These are phyloP conservation scores for Cryphonectria parasitica DNA, from an alignment of 2,329 filamentous ascomycete species.

Conservation along the genomic window DNA sequence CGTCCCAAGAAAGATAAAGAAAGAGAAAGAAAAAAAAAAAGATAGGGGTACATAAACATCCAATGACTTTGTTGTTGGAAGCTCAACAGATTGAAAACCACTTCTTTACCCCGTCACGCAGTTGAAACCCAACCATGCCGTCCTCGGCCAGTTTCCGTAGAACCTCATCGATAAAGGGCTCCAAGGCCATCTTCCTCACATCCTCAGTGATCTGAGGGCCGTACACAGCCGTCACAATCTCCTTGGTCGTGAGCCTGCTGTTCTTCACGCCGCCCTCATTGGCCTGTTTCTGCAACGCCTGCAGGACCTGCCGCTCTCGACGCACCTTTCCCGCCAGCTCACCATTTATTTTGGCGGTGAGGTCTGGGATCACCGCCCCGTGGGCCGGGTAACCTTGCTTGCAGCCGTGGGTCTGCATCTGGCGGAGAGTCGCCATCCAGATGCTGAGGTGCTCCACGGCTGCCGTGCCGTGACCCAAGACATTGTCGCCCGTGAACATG, in stretches of 20 bases:
- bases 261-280: slow-evolving; percentile 29
- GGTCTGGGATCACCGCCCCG: slow-evolving; percentile 43
- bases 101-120: slow-evolving; percentile 40
- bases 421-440: slow-evolving; percentile 42
- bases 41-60: not conserved
- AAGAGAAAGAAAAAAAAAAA: not conserved
- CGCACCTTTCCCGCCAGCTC: slow-evolving; percentile 44
- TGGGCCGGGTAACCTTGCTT: slow-evolving; percentile 49
- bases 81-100: slow-evolving; percentile 39
- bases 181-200: slow-evolving; percentile 42
- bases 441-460: slow-evolving; percentile 77
- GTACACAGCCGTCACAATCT: slow-evolving; percentile 49
- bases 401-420: slow-evolving; percentile 39
- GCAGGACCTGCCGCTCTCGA: slow-evolving; percentile 46
- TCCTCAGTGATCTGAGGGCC: slow-evolving; percentile 43
- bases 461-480: slow-evolving; percentile 83
- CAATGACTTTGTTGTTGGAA: not conserved
- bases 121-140: slow-evolving; percentile 45
- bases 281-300: slow-evolving; percentile 35
- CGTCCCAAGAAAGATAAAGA: no score
- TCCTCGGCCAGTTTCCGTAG: slow-evolving; percentile 49
- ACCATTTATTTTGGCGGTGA: slow-evolving; percentile 42
- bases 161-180: slow-evolving; percentile 49
- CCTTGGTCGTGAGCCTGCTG: slow-evolving; percentile 41
- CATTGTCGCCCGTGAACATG: slow-evolving; percentile 88